Percentiles rank a stretch among this genome's conserved stretches.
Conservation (phyloP, 179 eudicot genomes). For the Dionaea muscipula region DNA sequence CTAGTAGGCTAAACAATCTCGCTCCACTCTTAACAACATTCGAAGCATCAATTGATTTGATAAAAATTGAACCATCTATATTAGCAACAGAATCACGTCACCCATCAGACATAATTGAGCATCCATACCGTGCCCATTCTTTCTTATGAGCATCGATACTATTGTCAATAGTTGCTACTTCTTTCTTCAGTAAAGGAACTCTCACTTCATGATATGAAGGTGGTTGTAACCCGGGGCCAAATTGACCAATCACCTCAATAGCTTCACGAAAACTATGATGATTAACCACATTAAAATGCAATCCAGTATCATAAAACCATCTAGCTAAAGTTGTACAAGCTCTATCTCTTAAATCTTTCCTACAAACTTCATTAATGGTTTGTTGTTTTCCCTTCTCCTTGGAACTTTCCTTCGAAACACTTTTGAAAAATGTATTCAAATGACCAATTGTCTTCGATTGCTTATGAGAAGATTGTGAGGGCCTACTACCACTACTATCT, state of each 20-base stretch:
- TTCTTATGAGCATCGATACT: conserved; percentile 9
- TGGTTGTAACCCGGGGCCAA: conserved; percentile 9
- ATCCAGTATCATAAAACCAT: conserved; percentile 8
- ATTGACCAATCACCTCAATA: conserved; percentile 9
- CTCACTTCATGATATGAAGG: conserved; percentile 12
- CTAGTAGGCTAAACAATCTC: not conserved
- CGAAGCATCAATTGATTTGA: conserved; percentile 1
- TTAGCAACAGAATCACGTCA: conserved; percentile 11
- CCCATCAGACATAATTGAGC: conserved; percentile 17
- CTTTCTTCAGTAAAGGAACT: conserved; percentile 8
- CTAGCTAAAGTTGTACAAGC: conserved; percentile 9
- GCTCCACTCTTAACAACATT: not conserved
- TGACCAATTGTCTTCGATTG: no score
- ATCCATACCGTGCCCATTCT: conserved; percentile 13
- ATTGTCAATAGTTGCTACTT: not conserved
- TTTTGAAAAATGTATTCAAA: no score
- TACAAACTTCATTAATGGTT: no score
- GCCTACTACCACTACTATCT: no score
- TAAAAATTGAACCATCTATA: not conserved
- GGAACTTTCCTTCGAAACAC: no score
- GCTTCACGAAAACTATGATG: conserved; percentile 6
- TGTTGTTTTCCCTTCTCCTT: no score
- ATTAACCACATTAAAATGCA: conserved; percentile 4
- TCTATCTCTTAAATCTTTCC: conserved; percentile 3
- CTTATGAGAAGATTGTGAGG: no score